Conservation (phyloP, 2,329 filamentous ascomycete genomes). For the Talaromyces sp. region DNA sequence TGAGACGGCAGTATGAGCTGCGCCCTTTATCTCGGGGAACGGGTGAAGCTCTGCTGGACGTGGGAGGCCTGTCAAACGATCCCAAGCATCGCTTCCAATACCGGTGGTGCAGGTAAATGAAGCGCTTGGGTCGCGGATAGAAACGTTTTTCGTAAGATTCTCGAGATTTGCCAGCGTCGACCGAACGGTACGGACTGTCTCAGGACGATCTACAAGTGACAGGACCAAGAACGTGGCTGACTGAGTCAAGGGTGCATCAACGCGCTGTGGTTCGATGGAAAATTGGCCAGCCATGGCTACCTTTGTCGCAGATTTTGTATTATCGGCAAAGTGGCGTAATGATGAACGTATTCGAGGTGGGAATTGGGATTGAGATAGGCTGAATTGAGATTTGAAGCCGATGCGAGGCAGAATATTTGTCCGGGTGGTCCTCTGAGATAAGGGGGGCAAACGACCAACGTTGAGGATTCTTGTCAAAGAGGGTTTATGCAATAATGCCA, state of each 20-base stretch:
- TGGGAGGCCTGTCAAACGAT: slow-evolving; percentile 40
- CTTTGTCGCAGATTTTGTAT: background rate
- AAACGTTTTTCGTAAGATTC: slow-evolving; percentile 50
- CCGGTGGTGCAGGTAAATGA: slow-evolving; percentile 52
- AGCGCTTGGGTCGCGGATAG: slow-evolving; percentile 45
- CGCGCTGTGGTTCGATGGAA: slow-evolving; percentile 39
- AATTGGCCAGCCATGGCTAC: background rate
- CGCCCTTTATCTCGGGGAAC: slow-evolving; percentile 46
- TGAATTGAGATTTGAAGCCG: background rate
- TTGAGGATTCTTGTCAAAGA: background rate
- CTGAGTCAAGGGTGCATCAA: slow-evolving; percentile 50
- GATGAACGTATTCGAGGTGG: background rate
- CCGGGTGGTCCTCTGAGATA: background rate
- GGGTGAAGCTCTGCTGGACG: slow-evolving; percentile 51
- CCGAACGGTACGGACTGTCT: slow-evolving; percentile 40
- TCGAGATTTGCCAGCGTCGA: slow-evolving; percentile 42
- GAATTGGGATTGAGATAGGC: background rate
- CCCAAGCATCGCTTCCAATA: slow-evolving; percentile 52
- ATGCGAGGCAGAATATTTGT: background rate
- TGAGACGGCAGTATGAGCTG: slow-evolving; percentile 48
- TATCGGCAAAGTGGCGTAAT: background rate
- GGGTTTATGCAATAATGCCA: background rate
- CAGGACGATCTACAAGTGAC: slow-evolving; percentile 28
- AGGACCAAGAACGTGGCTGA: slow-evolving; percentile 54
- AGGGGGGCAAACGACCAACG: background rate